Evolutionary conservation across 139 green algal genomes (phyloP), one percentile per base, ranked within the genome.

Genomic region (Auxenochlorella pyrenoidosa): DNA sequence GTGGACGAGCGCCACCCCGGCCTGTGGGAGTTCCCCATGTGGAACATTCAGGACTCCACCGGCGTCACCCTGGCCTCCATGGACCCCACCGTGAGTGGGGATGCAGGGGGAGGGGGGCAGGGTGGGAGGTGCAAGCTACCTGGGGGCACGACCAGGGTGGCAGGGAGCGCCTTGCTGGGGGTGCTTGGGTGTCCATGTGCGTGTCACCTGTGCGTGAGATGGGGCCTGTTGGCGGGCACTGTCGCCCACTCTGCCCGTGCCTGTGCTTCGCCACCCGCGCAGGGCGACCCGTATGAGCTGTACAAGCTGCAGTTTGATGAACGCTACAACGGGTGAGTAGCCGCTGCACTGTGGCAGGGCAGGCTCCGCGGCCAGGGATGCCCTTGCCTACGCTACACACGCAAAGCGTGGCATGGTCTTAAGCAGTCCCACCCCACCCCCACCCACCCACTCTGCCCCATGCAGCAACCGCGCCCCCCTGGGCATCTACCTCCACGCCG

Each of bases 1-100:
- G 32, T 70, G 40, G 32, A 65, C 4, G 84, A 88, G 84, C 58
- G 65, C 30, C 84, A 88, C 84, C 84, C 84, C 36, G 73, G 84
- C 30, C 84, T 88, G 58, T 88, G 84, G 84, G 84, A 88, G 75
- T 88, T 88, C 73, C 84, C 84, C 59, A 88, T 88, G 84, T 88
- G 84, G 84, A 78, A 88, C 43, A 36, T 88, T 28, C 84, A 88
- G 84, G 84, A 88, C 84, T 18, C 34, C 6, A 88, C 73, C 32
- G 58, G 59, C 75, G 41, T 59, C 15, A 66, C 58, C 6, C 36
- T 84, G 12, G 59, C 84, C 40, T 75, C 58, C 40, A 88, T 88
- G 84, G 84, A 88, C 59, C 84, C 84, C 30, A 63, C 59, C 66
- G 82, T 86, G 82, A 15, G 79, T 24, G 47, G 73, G 40, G 5